A percentile compares a stretch with the other conserved stretches of the same genome.
These are phyloP conservation scores for Kwoniella heveanensis DNA, from an alignment of 768 basidiomycete species.

Conservation along the genomic window DNA sequence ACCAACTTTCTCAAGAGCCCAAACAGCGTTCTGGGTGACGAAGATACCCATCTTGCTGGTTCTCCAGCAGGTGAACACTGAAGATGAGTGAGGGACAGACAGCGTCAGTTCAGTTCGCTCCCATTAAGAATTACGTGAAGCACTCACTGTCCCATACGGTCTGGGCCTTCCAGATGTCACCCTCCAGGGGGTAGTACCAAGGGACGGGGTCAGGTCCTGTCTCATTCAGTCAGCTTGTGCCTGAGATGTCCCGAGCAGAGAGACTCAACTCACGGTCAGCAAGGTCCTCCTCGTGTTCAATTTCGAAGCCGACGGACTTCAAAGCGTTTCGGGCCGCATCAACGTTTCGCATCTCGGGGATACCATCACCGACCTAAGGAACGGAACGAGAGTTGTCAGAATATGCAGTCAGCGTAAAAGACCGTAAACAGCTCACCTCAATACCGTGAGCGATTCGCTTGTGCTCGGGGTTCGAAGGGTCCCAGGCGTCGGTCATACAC, in stretches of 20 bases:
- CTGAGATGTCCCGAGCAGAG: conserved; percentile 12
- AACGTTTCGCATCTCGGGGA: conserved; percentile 92
- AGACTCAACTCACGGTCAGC: conserved; percentile 76
- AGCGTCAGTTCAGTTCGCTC: conserved; percentile 5
- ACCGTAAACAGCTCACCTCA: conserved; percentile 59
- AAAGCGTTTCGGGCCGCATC: conserved; percentile 72
- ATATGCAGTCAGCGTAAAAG: background rate
- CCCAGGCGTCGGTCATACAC: conserved; percentile 97
- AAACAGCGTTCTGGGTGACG: conserved; percentile 77
- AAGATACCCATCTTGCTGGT: conserved; percentile 85
- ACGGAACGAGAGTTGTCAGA: background rate
- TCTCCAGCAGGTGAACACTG: conserved; percentile 64
- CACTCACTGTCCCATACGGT: conserved; percentile 77
- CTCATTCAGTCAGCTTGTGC: too few relatives aligned
- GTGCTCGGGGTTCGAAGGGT: conserved; percentile 75
- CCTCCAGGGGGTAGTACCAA: conserved; percentile 98
- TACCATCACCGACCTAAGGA: conserved; percentile 79
- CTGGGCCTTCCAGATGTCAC: conserved; percentile 88
- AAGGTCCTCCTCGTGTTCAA: conserved; percentile 90
- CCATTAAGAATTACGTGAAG: background rate
- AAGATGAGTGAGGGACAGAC: too few relatives aligned
- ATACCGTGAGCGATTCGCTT: conserved; percentile 87
- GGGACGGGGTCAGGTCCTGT: conserved; percentile 57
- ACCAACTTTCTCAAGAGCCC: conserved; percentile 74
- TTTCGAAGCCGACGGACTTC: conserved; percentile 76